Evolutionary conservation across 2,329 filamentous ascomycete genomes (phyloP).

Genomic region (Amauroascus niger): DNA sequence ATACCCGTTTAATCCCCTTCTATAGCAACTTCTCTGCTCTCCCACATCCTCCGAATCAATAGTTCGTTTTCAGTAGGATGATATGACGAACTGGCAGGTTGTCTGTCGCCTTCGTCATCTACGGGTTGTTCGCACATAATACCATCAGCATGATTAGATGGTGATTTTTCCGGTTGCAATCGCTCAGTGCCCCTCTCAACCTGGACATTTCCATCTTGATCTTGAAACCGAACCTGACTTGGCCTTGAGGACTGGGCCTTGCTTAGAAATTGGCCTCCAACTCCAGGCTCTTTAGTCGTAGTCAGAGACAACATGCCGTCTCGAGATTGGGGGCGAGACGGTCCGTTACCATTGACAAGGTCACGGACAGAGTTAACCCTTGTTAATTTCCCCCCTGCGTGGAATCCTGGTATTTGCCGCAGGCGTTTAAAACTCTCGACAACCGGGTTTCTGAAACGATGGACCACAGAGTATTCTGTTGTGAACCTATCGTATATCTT

Average conservation of each 20-base stretch:
- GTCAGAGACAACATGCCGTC: background rate
- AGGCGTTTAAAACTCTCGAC: constrained; percentile 35
- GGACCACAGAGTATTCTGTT: constrained; percentile 37
- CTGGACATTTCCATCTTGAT: constrained; percentile 26
- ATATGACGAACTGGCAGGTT: constrained; percentile 21
- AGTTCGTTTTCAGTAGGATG: constrained; percentile 29
- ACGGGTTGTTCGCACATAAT: constrained; percentile 11
- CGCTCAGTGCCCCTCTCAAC: constrained; percentile 16
- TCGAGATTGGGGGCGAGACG: constrained; percentile 5
- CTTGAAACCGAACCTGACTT: constrained; percentile 27
- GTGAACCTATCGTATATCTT: constrained; percentile 39
- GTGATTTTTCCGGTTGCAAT: constrained; percentile 19
- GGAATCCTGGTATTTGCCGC: constrained; percentile 6
- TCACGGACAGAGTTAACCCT: constrained; percentile 4
- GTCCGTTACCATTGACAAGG: constrained; percentile 2
- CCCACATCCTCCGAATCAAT: constrained; percentile 38
- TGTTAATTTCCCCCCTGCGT: background rate
- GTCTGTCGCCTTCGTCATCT: constrained; percentile 11
- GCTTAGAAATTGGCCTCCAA: constrained; percentile 17
- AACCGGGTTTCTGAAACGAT: constrained; percentile 38
- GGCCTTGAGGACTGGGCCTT: constrained; percentile 21
- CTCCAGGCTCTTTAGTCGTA: background rate
- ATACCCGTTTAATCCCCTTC: constrained; percentile 20
- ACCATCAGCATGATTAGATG: background rate
- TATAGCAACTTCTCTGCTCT: constrained; percentile 34